phyloP scores from a whole-genome alignment of 192 early-diverging fungal genomes.

The Spizellomyces sp. region DNA sequence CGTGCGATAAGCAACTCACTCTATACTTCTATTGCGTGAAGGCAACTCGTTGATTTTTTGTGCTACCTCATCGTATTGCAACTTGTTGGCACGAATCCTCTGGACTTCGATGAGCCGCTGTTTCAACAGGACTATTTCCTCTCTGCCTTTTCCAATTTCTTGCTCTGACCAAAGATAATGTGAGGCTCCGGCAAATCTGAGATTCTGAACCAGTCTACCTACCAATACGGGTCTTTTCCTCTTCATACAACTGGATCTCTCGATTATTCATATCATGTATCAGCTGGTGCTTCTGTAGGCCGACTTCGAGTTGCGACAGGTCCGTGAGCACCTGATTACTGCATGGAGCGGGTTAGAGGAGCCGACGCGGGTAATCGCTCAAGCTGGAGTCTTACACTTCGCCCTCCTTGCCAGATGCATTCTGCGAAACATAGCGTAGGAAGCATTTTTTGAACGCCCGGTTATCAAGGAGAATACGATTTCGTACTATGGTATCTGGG shows the following conservation, averaged over 20 bases:
- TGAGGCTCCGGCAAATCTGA: not conserved
- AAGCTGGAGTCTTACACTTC: conserved; percentile 10
- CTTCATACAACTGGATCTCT: conserved; percentile 49
- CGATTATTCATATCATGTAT: conserved; percentile 56
- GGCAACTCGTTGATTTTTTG: conserved; percentile 44
- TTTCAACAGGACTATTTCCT: conserved; percentile 50
- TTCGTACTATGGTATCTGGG: conserved; percentile 35
- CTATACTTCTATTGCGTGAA: conserved; percentile 9
- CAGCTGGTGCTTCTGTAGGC: conserved; percentile 48
- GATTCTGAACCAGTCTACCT: not conserved
- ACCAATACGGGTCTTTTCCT: conserved; percentile 42
- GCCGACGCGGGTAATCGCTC: not conserved
- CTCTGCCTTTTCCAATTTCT: conserved; percentile 36
- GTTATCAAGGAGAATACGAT: conserved; percentile 33
- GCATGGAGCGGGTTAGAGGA: too few species aligned
- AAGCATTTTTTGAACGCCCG: conserved; percentile 36
- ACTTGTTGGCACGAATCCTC: conserved; percentile 44
- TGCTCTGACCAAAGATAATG: conserved; percentile 19
- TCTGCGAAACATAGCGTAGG: conserved; percentile 8
- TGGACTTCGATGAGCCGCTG: conserved; percentile 47
- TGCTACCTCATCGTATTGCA: conserved; percentile 61
- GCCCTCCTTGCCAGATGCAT: not conserved
- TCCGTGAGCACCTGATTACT: conserved; percentile 29
- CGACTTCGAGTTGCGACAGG: conserved; percentile 45
- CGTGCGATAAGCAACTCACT: conserved; percentile 18